Evolutionary conservation across 257 asterid genomes (phyloP), one percentile per base, ranked within the genome.

Genomic region (Plantago ovata): DNA sequence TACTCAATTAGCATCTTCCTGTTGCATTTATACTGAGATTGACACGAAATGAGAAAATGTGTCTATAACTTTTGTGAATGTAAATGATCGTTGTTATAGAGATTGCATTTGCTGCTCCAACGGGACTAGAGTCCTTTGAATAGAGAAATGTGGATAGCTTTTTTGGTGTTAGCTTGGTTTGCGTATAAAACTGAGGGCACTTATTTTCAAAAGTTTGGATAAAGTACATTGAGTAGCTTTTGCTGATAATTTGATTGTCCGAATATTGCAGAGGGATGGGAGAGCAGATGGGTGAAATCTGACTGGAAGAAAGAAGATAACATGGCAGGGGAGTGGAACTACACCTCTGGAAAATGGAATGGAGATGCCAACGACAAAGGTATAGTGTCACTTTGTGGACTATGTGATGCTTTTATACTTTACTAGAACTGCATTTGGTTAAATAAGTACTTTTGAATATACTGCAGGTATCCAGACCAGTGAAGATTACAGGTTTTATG

Each of bases 271-370:
- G 98, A 77, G 75, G 99, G 92, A 63, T 93, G 97, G 99, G 97
- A 84, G 71, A 82, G 65, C 36, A 68, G 88, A 56, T 93, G 99
- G 99, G 97, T 93, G 57, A 84, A 84, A 73, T 93, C 99, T 36
- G 96, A 89, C 56, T 89, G 99, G 99, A 93, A 93, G 87, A 93
- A 81, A 61, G 99, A 93, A 14, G 96, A 89, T 38, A 93, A 74
- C 73, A 63, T 65, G 71, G 99, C 96, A 18, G 99, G 99, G 4
- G 96, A 89, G 75, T 89, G 99, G 99, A 93, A 93, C 68, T 79
- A 72, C 84, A 89, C 99, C 50, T 74, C 99, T 58, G 99, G 99
- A 13, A 89, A 89, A 73, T 93, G 99, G 99, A 75, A 75, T 62
- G 95, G 95, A 71, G 87, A 86, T 60, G 20, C 82, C 41, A 59